Percentiles rank a stretch among this genome's conserved stretches.
Conservation (phyloP, 1,139 yeast species). For the Blastobotrys buckinghamii region DNA sequence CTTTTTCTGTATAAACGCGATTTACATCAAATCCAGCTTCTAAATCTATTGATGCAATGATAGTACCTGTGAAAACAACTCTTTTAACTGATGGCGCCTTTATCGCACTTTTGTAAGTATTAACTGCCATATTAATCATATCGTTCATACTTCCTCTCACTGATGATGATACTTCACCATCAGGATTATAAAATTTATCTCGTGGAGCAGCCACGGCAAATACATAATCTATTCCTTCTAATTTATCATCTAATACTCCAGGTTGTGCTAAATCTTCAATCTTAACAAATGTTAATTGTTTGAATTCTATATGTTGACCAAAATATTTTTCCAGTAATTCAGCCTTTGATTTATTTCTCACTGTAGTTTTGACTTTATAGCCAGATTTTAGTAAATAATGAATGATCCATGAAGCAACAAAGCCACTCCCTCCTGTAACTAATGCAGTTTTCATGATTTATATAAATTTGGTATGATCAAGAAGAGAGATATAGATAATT, state of each 20-base stretch:
- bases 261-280: not conserved
- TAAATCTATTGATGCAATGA: not conserved
- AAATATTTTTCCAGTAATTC: not conserved
- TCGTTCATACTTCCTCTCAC: not conserved
- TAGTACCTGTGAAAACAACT: not conserved
- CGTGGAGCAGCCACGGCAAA: not conserved
- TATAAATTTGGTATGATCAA: no score
- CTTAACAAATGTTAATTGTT: not conserved
- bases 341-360: not conserved
- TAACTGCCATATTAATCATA: not conserved
- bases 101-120: not conserved
- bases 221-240: not conserved
- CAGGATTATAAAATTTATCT: not conserved
- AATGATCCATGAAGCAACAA: conserved; percentile 5
- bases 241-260: not conserved
- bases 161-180: not conserved
- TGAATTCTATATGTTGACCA: not conserved
- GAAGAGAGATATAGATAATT: no score
- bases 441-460: not conserved
- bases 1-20: not conserved
- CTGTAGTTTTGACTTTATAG: conserved; percentile 2
- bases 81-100: not conserved
- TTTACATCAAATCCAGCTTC: not conserved
- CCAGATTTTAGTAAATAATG: not conserved
- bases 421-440: conserved; percentile 5